phyloP scores from a whole-genome alignment of 1,284 basidiomycete species.

The Ganoderma boninense region DNA sequence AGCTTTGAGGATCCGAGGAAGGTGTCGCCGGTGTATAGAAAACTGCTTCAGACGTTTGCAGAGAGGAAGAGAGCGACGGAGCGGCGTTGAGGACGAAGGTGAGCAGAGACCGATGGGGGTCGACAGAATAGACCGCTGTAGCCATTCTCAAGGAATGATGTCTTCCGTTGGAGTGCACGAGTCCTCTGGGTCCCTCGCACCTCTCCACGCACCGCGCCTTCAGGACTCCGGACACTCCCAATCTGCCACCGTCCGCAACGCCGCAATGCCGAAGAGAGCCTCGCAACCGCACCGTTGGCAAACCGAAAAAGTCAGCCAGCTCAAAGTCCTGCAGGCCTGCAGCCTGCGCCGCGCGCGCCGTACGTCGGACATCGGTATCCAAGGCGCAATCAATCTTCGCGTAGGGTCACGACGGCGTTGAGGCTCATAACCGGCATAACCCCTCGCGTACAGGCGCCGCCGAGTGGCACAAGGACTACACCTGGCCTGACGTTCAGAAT shows the following conservation, averaged over 20 bases:
- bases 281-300: neutral
- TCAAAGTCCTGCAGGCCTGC: neutral
- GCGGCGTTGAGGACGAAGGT: neutral
- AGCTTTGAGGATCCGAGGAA: neutral
- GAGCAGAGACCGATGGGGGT: neutral
- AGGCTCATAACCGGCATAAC: neutral
- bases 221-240: neutral
- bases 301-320: neutral
- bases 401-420: neutral
- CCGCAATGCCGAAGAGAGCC: neutral
- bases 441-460: neutral
- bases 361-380: constrained; percentile 1
- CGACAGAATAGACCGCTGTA: neutral
- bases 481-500: no score
- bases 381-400: neutral
- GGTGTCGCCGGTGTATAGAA: no score
- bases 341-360: no score
- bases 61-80: neutral
- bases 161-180: neutral
- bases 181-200: neutral
- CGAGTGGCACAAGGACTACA: constrained; percentile 1
- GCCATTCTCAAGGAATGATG: neutral
- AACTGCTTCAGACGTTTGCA: no score
- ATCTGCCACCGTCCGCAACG: no score
- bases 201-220: neutral